Conservation (phyloP, 148 eudicot species). For the Dianthus caryophyllus region DNA sequence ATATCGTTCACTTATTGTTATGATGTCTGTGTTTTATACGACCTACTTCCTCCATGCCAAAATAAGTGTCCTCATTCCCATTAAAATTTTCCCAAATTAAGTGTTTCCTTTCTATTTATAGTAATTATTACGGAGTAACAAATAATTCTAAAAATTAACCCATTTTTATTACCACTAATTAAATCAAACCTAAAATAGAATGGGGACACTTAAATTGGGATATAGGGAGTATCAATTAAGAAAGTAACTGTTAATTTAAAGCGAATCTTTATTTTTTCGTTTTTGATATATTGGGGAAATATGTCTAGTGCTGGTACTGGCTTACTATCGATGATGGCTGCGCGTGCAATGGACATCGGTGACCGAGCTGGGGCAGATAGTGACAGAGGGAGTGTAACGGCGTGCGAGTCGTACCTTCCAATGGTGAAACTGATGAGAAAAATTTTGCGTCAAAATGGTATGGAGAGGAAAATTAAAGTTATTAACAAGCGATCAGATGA, state of each 20-base stretch:
- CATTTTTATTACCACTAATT: too few species aligned
- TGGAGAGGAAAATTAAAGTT: conserved; percentile 55
- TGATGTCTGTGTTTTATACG: neutral
- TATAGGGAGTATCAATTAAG: neutral
- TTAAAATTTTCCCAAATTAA: too few species aligned
- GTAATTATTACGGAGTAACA: too few species aligned
- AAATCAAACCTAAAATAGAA: too few species aligned
- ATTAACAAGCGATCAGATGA: conserved; percentile 91
- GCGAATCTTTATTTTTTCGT: neutral
- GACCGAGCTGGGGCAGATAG: conserved; percentile 29
- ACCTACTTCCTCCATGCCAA: too few species aligned
- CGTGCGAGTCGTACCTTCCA: conserved; percentile 93
- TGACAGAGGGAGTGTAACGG: conserved; percentile 55
- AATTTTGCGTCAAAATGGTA: conserved; percentile 58
- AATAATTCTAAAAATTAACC: too few species aligned
- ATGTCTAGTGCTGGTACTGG: conserved; percentile 83
- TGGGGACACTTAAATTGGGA: too few species aligned
- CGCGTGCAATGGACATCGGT: conserved; percentile 53
- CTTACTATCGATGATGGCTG: conserved; percentile 91
- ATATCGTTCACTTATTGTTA: neutral
- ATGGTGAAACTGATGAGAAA: conserved; percentile 83
- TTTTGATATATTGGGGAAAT: neutral
- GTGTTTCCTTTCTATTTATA: too few species aligned
- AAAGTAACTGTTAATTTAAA: neutral
- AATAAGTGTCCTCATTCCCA: too few species aligned